A percentile compares a stretch with the other conserved stretches of the same genome.
These are phyloP conservation scores for Elaeis oleifera DNA, from an alignment of 202 grass and related monocot genomes.

Conservation along the genomic window DNA sequence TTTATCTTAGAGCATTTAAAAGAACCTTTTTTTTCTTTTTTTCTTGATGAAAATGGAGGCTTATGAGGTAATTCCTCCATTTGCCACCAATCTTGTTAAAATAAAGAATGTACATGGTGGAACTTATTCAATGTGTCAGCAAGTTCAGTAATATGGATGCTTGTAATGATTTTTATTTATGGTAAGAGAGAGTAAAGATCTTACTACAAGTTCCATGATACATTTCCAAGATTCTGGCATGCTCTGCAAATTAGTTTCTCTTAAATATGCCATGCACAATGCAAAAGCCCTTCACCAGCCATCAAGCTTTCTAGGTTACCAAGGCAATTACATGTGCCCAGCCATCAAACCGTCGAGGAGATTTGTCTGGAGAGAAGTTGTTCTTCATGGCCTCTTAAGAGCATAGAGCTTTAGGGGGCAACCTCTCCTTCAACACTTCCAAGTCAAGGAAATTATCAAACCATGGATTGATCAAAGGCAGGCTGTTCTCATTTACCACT, in stretches of 20 bases:
- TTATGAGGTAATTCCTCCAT: too few species aligned
- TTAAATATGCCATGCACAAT: too few species aligned
- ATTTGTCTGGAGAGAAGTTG: too few species aligned
- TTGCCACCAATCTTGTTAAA: too few species aligned
- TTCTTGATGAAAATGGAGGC: slow-evolving; percentile 25
- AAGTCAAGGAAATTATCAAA: slow-evolving; percentile 30
- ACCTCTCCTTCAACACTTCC: slow-evolving; percentile 28
- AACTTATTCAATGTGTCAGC: slow-evolving; percentile 31
- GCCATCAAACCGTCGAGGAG: too few species aligned
- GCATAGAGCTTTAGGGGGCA: slow-evolving; percentile 34
- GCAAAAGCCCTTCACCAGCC: too few species aligned
- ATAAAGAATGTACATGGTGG: neutral
- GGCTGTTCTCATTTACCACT: slow-evolving; percentile 29
- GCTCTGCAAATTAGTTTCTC: too few species aligned
- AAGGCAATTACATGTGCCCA: too few species aligned
- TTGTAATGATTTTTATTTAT: slow-evolving; percentile 9
- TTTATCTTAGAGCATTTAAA: slow-evolving; percentile 39
- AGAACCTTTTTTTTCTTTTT: slow-evolving; percentile 8
- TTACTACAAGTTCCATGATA: too few species aligned
- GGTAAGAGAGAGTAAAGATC: too few species aligned
- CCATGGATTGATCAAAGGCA: slow-evolving; percentile 46
- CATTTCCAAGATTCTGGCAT: too few species aligned
- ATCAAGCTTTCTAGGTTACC: too few species aligned
- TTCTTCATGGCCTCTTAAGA: neutral
- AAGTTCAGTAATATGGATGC: slow-evolving; percentile 21